Percentiles rank a stretch among this genome's conserved stretches.
phyloP scores from a whole-genome alignment of 2,329 filamentous ascomycete genomes.

The Colletotrichum tabaci region DNA sequence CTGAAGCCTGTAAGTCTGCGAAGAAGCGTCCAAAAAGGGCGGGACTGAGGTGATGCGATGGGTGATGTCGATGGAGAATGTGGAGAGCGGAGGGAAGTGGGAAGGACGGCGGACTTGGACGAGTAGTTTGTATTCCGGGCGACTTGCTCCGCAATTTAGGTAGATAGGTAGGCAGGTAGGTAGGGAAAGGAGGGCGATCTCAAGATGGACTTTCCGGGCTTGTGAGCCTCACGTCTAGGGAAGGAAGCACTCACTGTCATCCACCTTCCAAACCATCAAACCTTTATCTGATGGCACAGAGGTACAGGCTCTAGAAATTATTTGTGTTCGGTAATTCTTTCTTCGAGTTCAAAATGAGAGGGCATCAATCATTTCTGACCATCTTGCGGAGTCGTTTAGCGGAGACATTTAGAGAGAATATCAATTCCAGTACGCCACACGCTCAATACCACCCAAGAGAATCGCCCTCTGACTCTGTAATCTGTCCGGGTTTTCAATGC shows the following conservation, averaged over 20 bases:
- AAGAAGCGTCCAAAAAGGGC: slow-evolving; percentile 34
- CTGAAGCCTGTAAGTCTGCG: slow-evolving; percentile 33
- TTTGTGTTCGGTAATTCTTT: neutral
- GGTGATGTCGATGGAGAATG: slow-evolving; percentile 15
- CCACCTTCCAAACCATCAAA: neutral
- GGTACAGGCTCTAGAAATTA: neutral
- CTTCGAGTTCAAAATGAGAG: neutral
- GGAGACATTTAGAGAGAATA: slow-evolving; percentile 1
- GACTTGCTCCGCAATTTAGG: no score
- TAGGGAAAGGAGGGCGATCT: no score
- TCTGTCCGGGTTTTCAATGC: neutral
- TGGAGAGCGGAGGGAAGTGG: slow-evolving; percentile 5
- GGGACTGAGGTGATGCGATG: slow-evolving; percentile 7
- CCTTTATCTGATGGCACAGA: neutral
- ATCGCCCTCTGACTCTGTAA: neutral
- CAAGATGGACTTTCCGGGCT: no score
- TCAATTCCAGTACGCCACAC: slow-evolving; percentile 18
- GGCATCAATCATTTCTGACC: neutral
- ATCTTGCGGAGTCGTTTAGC: neutral
- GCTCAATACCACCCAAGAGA: neutral
- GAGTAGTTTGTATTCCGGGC: neutral
- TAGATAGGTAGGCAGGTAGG: neutral
- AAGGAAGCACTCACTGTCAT: neutral
- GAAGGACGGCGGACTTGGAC: neutral
- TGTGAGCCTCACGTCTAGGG: no score